Evolutionary conservation across 352 stramenopile species (phyloP).

Genomic region (Phytophthora brassicae): DNA sequence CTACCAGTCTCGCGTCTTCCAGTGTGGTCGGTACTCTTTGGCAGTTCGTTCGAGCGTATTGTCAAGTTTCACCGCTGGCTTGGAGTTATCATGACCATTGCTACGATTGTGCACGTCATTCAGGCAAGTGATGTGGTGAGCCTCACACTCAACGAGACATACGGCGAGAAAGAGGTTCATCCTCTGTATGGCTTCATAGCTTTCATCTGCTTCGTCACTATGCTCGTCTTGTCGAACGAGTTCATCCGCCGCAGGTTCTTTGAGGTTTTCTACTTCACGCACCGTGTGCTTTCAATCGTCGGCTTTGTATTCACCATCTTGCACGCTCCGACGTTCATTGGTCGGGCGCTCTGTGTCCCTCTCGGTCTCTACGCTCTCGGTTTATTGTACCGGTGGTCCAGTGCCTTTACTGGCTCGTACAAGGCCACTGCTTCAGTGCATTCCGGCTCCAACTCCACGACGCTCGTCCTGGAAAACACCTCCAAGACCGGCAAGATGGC

Average conservation of each 20-base stretch:
- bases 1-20: conserved; percentile 60
- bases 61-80: conserved; percentile 87
- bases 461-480: conserved; percentile 54
- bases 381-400: conserved; percentile 54
- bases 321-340: conserved; percentile 60
- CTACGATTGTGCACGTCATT: conserved; percentile 63
- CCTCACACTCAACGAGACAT: conserved; percentile 46
- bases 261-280: conserved; percentile 77
- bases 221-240: conserved; percentile 58
- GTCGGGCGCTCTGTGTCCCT: conserved; percentile 55
- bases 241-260: conserved; percentile 69
- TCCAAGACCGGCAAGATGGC: conserved; percentile 64
- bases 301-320: conserved; percentile 80
- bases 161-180: conserved; percentile 50
- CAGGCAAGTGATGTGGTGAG: conserved; percentile 44
- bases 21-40: conserved; percentile 72
- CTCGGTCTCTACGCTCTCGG: conserved; percentile 64
- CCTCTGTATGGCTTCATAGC: conserved; percentile 68
- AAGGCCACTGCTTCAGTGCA: conserved; percentile 47
- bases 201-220: conserved; percentile 58
- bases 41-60: conserved; percentile 78
- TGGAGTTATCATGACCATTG: conserved; percentile 56
- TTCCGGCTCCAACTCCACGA: conserved; percentile 41
- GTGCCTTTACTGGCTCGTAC: conserved; percentile 48
- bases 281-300: conserved; percentile 71